These are phyloP conservation scores for rapeseed (Brassica napus) DNA, from an alignment of 345 rosid genomes.

Conservation along the genomic window Da-Ae NC_063448.1:12946001-12946500, in stretches of 20 bases:
- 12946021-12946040: too few species aligned
- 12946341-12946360: neutral
- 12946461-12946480: conserved; percentile 37
- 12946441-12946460: neutral
- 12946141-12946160: neutral
- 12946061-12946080: too few species aligned
- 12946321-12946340: neutral
- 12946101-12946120: too few species aligned
- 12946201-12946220: neutral
- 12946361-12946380: neutral
- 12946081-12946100: too few species aligned
- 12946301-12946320: neutral
- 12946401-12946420: neutral
- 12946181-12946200: neutral
- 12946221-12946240: neutral
- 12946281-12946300: neutral
- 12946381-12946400: conserved; percentile 6
- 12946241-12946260: neutral
- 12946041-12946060: too few species aligned
- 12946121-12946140: too few species aligned
- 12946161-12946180: neutral
- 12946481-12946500: conserved; percentile 34
- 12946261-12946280: neutral
- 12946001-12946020: too few species aligned
- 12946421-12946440: neutral